phyloP scores from a whole-genome alignment of 1,284 basidiomycete genomes.

The Papiliotrema fonsecae region DNA sequence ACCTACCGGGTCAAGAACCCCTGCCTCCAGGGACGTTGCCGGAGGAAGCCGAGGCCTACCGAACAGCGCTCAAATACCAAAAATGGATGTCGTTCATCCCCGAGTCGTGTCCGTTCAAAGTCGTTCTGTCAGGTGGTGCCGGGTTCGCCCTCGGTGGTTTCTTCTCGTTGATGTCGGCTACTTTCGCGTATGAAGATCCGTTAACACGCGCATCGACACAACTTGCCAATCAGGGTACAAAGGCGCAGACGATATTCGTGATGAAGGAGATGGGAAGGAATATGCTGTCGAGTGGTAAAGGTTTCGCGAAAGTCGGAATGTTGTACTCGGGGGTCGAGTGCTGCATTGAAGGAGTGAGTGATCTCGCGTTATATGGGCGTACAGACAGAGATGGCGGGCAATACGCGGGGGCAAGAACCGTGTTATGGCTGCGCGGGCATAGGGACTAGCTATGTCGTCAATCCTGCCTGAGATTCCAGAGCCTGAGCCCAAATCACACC shows the following conservation, averaged over 20 bases:
- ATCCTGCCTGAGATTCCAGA: too few relatives aligned
- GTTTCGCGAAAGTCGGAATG: slow-evolving; percentile 92
- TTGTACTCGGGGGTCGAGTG: slow-evolving; percentile 93
- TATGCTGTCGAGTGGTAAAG: slow-evolving; percentile 86
- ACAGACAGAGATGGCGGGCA: background rate
- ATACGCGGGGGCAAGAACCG: too few relatives aligned
- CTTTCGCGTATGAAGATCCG: slow-evolving; percentile 94
- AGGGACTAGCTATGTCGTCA: too few relatives aligned
- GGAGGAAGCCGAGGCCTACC: slow-evolving; percentile 65
- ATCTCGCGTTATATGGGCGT: background rate
- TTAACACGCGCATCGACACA: slow-evolving; percentile 60
- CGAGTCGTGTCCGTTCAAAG: slow-evolving; percentile 82
- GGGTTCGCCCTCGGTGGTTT: slow-evolving; percentile 91
- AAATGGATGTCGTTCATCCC: slow-evolving; percentile 63
- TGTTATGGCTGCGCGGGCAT: too few relatives aligned
- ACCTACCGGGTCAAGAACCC: slow-evolving; percentile 51
- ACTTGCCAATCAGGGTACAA: slow-evolving; percentile 32
- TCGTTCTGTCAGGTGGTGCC: slow-evolving; percentile 67
- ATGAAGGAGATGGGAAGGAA: slow-evolving; percentile 92
- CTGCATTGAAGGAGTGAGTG: slow-evolving; percentile 88
- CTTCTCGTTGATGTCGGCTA: slow-evolving; percentile 92
- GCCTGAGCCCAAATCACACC: too few relatives aligned
- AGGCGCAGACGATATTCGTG: slow-evolving; percentile 65
- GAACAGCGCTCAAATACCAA: slow-evolving; percentile 71
- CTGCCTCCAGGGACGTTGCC: slow-evolving; percentile 75